phyloP scores from a whole-genome alignment of 129 eudicot species.

The Solidago caesia region DNA sequence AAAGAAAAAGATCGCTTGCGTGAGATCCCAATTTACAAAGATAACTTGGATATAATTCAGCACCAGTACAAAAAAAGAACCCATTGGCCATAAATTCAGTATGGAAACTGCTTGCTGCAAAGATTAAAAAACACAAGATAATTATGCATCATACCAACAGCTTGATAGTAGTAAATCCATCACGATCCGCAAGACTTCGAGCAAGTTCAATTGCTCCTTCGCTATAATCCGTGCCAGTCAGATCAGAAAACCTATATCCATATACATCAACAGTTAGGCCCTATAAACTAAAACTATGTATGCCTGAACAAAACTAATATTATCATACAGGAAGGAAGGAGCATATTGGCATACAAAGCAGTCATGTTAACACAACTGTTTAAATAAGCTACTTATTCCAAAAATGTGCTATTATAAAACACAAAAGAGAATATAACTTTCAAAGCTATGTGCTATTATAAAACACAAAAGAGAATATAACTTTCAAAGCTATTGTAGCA shows the following conservation, averaged over 20 bases:
- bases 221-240: constrained; percentile 91
- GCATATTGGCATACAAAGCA: constrained; percentile 11
- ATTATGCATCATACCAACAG: constrained; percentile 58
- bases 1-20: not conserved
- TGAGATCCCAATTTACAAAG: not conserved
- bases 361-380: not conserved
- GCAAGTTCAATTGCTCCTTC: constrained; percentile 98
- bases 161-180: constrained; percentile 66
- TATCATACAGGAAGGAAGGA: constrained; percentile 10
- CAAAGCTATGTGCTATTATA: not conserved
- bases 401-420: not conserved
- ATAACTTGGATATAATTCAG: not conserved
- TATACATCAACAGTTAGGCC: constrained; percentile 17
- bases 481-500: constrained; percentile 4
- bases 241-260: constrained; percentile 77
- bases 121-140: constrained; percentile 2
- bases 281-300: constrained; percentile 10
- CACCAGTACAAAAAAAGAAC: constrained; percentile 6
- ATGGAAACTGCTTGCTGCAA: not conserved
- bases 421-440: constrained; percentile 10
- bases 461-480: constrained; percentile 9
- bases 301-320: constrained; percentile 12
- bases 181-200: constrained; percentile 81
- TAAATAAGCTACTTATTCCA: constrained; percentile 2
- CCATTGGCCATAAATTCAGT: constrained; percentile 15